phyloP scores from a whole-genome alignment of 805 yeast species.

The Wickerhamomyces rabaulensis region DNA sequence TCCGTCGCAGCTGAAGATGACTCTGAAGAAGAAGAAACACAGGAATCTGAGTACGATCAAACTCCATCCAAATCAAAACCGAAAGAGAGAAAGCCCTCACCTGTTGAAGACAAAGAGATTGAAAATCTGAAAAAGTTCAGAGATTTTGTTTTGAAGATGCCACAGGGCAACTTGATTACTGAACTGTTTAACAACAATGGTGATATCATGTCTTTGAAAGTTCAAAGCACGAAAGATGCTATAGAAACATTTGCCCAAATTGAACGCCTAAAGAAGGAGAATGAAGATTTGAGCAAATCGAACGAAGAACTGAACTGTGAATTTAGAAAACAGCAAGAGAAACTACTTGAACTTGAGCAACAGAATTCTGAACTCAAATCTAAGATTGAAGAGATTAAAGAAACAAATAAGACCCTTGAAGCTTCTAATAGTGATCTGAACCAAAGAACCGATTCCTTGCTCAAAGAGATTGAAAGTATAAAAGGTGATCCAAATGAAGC shows the following conservation, averaged over 20 bases:
- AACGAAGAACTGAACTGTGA: not conserved
- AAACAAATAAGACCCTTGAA: constrained; percentile 1
- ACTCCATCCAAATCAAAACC: constrained; percentile 21
- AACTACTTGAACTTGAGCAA: not conserved
- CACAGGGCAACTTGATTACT: constrained; percentile 10
- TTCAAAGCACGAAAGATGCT: not conserved
- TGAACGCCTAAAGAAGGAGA: not conserved
- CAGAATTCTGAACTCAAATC: not conserved
- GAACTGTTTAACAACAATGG: not conserved
- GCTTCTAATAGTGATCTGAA: not conserved
- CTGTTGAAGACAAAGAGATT: constrained; percentile 6
- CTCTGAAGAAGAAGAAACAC: constrained; percentile 7
- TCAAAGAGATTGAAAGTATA: constrained; percentile 1
- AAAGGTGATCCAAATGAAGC: constrained; percentile 22
- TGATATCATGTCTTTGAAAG: not conserved
- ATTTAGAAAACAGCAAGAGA: not conserved
- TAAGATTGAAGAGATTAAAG: constrained; percentile 2
- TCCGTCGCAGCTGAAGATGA: constrained; percentile 6
- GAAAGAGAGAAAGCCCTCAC: not conserved
- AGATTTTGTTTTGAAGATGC: constrained; percentile 6
- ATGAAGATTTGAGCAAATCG: not conserved
- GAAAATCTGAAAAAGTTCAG: constrained; percentile 18
- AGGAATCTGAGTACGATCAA: constrained; percentile 8
- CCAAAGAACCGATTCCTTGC: not conserved
- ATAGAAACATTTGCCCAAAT: not conserved